phyloP scores from a whole-genome alignment of 1,139 yeast species.

The Pichia sp. region DNA sequence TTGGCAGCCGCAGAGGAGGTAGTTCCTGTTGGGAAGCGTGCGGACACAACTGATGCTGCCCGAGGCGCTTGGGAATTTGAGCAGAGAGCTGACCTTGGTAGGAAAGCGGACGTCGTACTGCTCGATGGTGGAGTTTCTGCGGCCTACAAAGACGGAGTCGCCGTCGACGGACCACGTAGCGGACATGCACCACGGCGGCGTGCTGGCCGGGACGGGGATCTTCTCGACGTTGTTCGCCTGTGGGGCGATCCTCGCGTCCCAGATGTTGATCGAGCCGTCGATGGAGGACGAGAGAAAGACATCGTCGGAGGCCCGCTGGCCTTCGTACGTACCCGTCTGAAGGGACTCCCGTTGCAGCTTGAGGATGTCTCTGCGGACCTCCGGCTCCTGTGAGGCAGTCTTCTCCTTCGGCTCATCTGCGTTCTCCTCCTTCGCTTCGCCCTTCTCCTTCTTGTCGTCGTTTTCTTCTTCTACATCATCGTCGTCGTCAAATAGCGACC shows the following conservation, averaged over 20 bases:
- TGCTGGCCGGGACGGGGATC: neutral
- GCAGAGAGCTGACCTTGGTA: slow-evolving; percentile 44
- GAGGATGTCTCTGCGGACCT: slow-evolving; percentile 17
- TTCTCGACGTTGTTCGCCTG: slow-evolving; percentile 35
- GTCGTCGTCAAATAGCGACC: slow-evolving; percentile 76
- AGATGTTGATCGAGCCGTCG: slow-evolving; percentile 76
- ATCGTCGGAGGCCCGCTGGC: slow-evolving; percentile 37
- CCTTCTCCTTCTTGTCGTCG: neutral
- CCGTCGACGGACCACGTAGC: slow-evolving; percentile 90
- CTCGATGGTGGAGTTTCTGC: slow-evolving; percentile 86
- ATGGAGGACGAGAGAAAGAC: slow-evolving; percentile 76
- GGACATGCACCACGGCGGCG: slow-evolving; percentile 85
- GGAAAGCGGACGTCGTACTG: slow-evolving; percentile 61
- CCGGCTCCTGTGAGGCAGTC: neutral
- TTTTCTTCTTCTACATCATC: slow-evolving; percentile 34
- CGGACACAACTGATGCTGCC: slow-evolving; percentile 86
- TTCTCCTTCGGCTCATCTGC: slow-evolving; percentile 1
- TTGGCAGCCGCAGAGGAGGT: slow-evolving; percentile 78
- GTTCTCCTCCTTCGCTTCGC: neutral
- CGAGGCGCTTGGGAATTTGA: slow-evolving; percentile 79
- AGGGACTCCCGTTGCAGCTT: slow-evolving; percentile 21
- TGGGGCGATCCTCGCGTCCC: slow-evolving; percentile 66
- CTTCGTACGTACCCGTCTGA: slow-evolving; percentile 22
- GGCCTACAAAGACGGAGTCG: slow-evolving; percentile 71
- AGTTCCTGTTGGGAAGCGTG: slow-evolving; percentile 77